These are phyloP conservation scores for Fusarium chuoi DNA, from an alignment of 2,329 filamentous ascomycete species.

Conservation along the genomic window DNA sequence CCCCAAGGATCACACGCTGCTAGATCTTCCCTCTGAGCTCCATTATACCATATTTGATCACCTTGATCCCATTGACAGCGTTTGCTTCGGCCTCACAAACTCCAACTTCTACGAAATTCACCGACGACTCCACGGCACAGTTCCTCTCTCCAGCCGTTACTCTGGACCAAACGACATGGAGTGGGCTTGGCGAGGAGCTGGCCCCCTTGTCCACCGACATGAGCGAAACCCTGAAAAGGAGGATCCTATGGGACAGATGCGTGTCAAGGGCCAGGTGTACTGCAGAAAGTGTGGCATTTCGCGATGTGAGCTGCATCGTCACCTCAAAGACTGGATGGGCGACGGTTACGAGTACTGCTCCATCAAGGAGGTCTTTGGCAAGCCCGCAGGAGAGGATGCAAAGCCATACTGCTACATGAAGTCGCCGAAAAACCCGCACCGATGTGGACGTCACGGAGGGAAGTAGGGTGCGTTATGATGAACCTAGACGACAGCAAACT, in stretches of 20 bases:
- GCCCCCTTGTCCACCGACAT: slow-evolving; percentile 52
- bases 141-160: slow-evolving; percentile 67
- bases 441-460: slow-evolving; percentile 66
- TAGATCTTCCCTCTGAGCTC: slow-evolving; percentile 67
- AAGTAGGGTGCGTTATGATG: slow-evolving; percentile 36
- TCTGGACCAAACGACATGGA: slow-evolving; percentile 71
- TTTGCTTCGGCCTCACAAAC: slow-evolving; percentile 69
- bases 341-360: slow-evolving; percentile 67
- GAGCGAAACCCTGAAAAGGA: slow-evolving; percentile 26
- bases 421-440: slow-evolving; percentile 66
- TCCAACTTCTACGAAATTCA: slow-evolving; percentile 69
- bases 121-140: slow-evolving; percentile 63
- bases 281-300: slow-evolving; percentile 71
- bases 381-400: slow-evolving; percentile 57
- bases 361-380: slow-evolving; percentile 67
- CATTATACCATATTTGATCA: slow-evolving; percentile 70
- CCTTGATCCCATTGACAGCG: slow-evolving; percentile 72
- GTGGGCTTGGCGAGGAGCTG: slow-evolving; percentile 70
- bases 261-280: slow-evolving; percentile 68
- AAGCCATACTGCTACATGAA: slow-evolving; percentile 67
- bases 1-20: slow-evolving; percentile 57
- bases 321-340: slow-evolving; percentile 70
- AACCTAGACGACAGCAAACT: slow-evolving; percentile 8
- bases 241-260: slow-evolving; percentile 56
- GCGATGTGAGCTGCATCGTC: slow-evolving; percentile 71